phyloP scores from a whole-genome alignment of 2,329 filamentous ascomycete genomes.

The Dryadomyces sulphureus region DNA sequence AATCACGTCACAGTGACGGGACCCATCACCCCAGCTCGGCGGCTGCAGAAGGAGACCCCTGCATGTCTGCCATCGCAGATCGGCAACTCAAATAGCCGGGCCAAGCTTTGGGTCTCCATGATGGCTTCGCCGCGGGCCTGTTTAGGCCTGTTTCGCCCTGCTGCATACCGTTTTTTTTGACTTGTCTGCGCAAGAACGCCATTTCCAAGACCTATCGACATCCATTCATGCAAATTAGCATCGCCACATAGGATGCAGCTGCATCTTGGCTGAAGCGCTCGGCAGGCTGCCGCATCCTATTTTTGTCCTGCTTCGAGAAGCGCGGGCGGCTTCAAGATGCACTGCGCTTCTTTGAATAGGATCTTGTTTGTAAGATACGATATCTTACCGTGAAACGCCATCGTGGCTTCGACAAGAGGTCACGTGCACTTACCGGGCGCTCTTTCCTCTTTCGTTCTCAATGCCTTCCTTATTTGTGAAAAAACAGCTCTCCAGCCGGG shows the following conservation, averaged over 20 bases:
- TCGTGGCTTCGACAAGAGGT: too few species aligned
- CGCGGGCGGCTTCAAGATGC: too few species aligned
- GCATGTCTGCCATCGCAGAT: neutral
- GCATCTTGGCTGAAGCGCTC: neutral
- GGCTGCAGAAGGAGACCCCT: neutral
- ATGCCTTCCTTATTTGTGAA: too few species aligned
- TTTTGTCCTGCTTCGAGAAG: neutral
- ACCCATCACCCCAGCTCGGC: neutral
- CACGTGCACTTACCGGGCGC: too few species aligned
- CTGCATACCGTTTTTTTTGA: too few species aligned
- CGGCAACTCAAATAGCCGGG: neutral
- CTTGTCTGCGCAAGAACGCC: too few species aligned
- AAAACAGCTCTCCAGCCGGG: too few species aligned
- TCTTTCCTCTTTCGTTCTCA: too few species aligned
- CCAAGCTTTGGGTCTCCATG: neutral
- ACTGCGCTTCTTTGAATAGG: too few species aligned
- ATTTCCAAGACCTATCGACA: neutral
- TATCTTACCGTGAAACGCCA: too few species aligned
- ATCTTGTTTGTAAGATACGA: too few species aligned
- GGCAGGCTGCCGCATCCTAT: neutral
- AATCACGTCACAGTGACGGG: slow-evolving; percentile 1
- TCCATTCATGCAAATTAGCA: neutral
- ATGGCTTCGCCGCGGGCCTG: neutral
- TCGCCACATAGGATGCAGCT: neutral
- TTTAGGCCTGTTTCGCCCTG: neutral